Evolutionary conservation across 768 basidiomycete species (phyloP), one percentile per base, ranked within the genome.

Genomic region (Mycena amicta): DNA sequence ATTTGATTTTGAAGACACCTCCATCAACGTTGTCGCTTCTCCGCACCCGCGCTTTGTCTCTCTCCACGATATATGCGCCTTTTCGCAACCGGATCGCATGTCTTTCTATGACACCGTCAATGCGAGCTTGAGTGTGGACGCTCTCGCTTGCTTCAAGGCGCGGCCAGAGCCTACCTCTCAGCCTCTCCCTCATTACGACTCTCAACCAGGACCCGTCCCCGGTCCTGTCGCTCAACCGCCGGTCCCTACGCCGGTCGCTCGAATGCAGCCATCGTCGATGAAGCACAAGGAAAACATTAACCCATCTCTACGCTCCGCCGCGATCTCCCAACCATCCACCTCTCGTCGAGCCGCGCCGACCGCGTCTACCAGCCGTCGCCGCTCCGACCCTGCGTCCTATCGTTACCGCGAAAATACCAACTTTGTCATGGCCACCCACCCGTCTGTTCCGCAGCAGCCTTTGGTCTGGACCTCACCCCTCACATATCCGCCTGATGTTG

Each of bases 31-130:
- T 39, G 4, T 11, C 27, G n/a, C 15, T 2, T 55, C 56, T 30
- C 26, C 25, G 5, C 50, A 20, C 56, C 43, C 52, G 16, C 18
- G 54, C 33, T 43, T 57, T 30, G 47, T 58, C 23, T 53, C 56
- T 29, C 31, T 60, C 8, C 55, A 64, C 39, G 52, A 47, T 30
- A 52, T 56, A 20, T 49, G 31, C 33, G 27, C 26, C 30, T 50
- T 63, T 39, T 63, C 59, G 3, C 52, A 52, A 55, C 30, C 45
- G 18, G 56, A 58, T 16, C 62, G 62, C 30, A 57, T 54, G 12
- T 52, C 49, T 40, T 55, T 60, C 39, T 64, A 64, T 29, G 52
- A 64, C 27, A 56, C 60, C 25, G 50, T 64, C 31, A 52, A 60
- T 33, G 29, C 40, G 46, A 39, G 53, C 5, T 22, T 64, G 6